Percentiles rank a stretch among this genome's conserved stretches.
phyloP scores from a whole-genome alignment of 306 rosid species.

The Arachis stenosperma region DNA sequence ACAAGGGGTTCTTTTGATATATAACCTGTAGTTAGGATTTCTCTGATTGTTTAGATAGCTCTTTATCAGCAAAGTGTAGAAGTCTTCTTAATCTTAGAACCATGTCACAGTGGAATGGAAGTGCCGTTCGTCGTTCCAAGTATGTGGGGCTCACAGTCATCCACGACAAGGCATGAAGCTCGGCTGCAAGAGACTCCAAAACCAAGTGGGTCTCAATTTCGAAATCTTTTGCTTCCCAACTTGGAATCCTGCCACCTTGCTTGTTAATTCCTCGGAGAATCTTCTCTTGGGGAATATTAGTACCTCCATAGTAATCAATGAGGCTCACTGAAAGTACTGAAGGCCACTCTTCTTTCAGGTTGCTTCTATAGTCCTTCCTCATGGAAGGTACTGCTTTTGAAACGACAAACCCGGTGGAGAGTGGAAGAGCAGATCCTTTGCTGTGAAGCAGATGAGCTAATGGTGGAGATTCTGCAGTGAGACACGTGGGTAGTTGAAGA shows the following conservation, averaged over 20 bases:
- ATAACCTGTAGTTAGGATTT: conserved; percentile 55
- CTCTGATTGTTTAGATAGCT: conserved; percentile 69
- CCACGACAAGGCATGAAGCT: conserved; percentile 97
- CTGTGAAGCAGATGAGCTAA: conserved; percentile 98
- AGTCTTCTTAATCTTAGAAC: conserved; percentile 91
- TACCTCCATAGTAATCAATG: conserved; percentile 85
- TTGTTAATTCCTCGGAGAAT: conserved; percentile 59
- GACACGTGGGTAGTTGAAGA: conserved; percentile 96
- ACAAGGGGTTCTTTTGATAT: conserved; percentile 31
- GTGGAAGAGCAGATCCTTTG: conserved; percentile 94
- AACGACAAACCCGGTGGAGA: conserved; percentile 87
- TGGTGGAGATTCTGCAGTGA: conserved; percentile 98
- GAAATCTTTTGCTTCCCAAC: conserved; percentile 74
- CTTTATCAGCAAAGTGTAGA: conserved; percentile 95
- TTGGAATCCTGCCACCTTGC: conserved; percentile 68
- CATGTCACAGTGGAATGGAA: conserved; percentile 98
- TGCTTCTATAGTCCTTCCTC: conserved; percentile 80
- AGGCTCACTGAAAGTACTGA: conserved; percentile 87
- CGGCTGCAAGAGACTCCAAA: conserved; percentile 88
- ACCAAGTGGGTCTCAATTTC: conserved; percentile 81
- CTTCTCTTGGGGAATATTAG: conserved; percentile 72
- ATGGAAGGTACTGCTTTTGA: conserved; percentile 92
- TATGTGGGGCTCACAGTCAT: conserved; percentile 94
- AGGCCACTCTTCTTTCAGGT: conserved; percentile 93
- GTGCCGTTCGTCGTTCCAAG: conserved; percentile 83